Conservation (phyloP, 768 basidiomycete genomes). For the Termitomyces sp. region DNA sequence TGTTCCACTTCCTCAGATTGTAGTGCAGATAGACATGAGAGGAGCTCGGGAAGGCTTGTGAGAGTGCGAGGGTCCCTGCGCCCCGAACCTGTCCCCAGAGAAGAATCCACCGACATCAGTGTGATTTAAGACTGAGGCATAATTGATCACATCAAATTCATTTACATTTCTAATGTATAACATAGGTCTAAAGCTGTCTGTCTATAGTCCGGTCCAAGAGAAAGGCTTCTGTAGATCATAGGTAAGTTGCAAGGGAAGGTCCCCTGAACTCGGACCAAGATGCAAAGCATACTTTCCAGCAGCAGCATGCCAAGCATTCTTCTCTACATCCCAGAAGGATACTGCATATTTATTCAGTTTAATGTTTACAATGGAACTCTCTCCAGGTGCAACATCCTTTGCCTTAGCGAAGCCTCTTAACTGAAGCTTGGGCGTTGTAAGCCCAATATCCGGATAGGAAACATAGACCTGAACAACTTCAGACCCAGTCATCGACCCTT, state of each 20-base stretch:
- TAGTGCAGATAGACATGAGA: slow-evolving; percentile 70
- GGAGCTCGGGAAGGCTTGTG: slow-evolving; percentile 63
- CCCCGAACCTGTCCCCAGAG: background rate
- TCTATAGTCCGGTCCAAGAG: slow-evolving; percentile 28
- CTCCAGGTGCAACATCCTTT: slow-evolving; percentile 44
- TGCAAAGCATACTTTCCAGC: slow-evolving; percentile 47
- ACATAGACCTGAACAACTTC: slow-evolving; percentile 70
- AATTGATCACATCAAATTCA: background rate
- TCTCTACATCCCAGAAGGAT: slow-evolving; percentile 54
- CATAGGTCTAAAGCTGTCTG: background rate
- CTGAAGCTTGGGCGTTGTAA: slow-evolving; percentile 56
- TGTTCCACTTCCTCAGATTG: slow-evolving; percentile 78
- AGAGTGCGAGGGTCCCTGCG: slow-evolving; percentile 39
- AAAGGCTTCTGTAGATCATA: slow-evolving; percentile 22
- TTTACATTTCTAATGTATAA: too few relatives aligned
- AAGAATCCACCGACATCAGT: slow-evolving; percentile 5
- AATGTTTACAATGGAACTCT: slow-evolving; percentile 36
- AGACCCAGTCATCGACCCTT: slow-evolving; percentile 47
- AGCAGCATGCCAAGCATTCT: slow-evolving; percentile 45
- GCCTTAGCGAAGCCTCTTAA: slow-evolving; percentile 68
- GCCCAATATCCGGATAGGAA: slow-evolving; percentile 42
- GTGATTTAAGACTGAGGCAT: background rate
- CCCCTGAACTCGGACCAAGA: slow-evolving; percentile 38
- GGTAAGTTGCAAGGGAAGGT: slow-evolving; percentile 20
- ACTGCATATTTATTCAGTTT: slow-evolving; percentile 66